A percentile compares a stretch with the other conserved stretches of the same genome.
phyloP scores from a whole-genome alignment of 176 grass and related monocot genomes.

The Aegilops speltoides region DNA sequence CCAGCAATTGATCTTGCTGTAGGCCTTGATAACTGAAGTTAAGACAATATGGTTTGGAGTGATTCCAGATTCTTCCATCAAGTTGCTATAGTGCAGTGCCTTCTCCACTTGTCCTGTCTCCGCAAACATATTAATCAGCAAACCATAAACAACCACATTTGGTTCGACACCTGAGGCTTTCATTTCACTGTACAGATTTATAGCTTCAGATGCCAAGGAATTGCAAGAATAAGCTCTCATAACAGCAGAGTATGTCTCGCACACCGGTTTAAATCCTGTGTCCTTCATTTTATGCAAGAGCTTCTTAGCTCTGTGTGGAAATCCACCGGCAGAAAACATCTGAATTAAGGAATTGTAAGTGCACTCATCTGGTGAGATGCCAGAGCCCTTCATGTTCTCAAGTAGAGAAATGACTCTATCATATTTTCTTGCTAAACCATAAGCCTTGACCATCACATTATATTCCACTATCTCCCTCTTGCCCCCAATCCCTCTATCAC shows the following conservation, averaged over 20 bases:
- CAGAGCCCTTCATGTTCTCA: slow-evolving; percentile 53
- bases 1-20: slow-evolving; percentile 56
- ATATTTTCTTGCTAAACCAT: slow-evolving; percentile 63
- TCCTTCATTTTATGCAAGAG: slow-evolving; percentile 57
- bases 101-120: slow-evolving; percentile 55
- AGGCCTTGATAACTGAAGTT: slow-evolving; percentile 76
- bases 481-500: slow-evolving; percentile 20
- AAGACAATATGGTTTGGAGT: slow-evolving; percentile 42
- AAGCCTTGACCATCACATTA: slow-evolving; percentile 75
- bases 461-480: slow-evolving; percentile 59
- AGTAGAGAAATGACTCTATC: slow-evolving; percentile 58
- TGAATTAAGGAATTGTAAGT: slow-evolving; percentile 79
- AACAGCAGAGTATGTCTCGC: slow-evolving; percentile 62
- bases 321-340: slow-evolving; percentile 66
- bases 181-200: slow-evolving; percentile 64
- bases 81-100: slow-evolving; percentile 49
- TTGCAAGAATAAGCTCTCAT: slow-evolving; percentile 53
- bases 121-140: slow-evolving; percentile 59
- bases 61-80: slow-evolving; percentile 67
- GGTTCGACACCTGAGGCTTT: slow-evolving; percentile 49
- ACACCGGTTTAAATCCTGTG: slow-evolving; percentile 55
- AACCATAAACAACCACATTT: slow-evolving; percentile 63
- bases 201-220: slow-evolving; percentile 48
- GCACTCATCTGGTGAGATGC: slow-evolving; percentile 57
- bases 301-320: slow-evolving; percentile 50